Percentiles rank a stretch among this genome's conserved stretches.
Evolutionary conservation across 192 early-diverging fungal species (phyloP).

Genomic region (Backusella australiensis): DNA sequence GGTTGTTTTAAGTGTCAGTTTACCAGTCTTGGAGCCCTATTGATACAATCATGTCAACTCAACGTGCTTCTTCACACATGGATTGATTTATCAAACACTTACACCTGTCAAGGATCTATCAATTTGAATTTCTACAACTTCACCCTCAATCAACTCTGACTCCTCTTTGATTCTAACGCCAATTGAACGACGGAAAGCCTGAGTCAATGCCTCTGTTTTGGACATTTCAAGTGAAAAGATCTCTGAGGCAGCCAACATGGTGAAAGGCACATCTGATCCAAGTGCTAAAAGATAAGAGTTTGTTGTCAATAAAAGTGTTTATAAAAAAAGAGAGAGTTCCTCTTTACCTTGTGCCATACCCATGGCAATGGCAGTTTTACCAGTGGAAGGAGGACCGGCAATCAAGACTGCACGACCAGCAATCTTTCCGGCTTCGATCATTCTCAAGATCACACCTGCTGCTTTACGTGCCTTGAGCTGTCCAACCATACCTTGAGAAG

Average conservation of each 20-base stretch:
- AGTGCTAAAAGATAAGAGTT: slow-evolving; percentile 53
- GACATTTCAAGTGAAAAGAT: slow-evolving; percentile 99
- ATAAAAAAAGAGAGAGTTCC: neutral
- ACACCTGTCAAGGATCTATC: slow-evolving; percentile 91
- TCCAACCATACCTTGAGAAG: slow-evolving; percentile 97
- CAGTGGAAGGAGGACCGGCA: slow-evolving; percentile 98
- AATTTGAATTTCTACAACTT: slow-evolving; percentile 98
- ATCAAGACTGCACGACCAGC: slow-evolving; percentile 96
- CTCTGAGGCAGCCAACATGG: slow-evolving; percentile 95
- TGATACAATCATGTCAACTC: neutral
- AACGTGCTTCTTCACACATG: neutral
- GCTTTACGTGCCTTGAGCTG: slow-evolving; percentile 93
- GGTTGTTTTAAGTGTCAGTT: slow-evolving; percentile 97
- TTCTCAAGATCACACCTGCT: slow-evolving; percentile 93
- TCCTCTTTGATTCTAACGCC: slow-evolving; percentile 98
- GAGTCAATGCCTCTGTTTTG: slow-evolving; percentile 96
- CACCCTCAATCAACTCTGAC: slow-evolving; percentile 97
- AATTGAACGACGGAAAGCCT: slow-evolving; percentile 97
- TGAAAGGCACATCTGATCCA: slow-evolving; percentile 95
- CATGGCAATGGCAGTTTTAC: slow-evolving; percentile 99
- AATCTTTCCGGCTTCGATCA: slow-evolving; percentile 98
- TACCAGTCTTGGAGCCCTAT: slow-evolving; percentile 92
- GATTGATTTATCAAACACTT: slow-evolving; percentile 33
- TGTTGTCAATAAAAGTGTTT: neutral
- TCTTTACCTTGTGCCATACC: slow-evolving; percentile 54